Evolutionary conservation across 495 filamentous ascomycete species (phyloP).

Genomic region (Aspergillus nanangensis): DNA sequence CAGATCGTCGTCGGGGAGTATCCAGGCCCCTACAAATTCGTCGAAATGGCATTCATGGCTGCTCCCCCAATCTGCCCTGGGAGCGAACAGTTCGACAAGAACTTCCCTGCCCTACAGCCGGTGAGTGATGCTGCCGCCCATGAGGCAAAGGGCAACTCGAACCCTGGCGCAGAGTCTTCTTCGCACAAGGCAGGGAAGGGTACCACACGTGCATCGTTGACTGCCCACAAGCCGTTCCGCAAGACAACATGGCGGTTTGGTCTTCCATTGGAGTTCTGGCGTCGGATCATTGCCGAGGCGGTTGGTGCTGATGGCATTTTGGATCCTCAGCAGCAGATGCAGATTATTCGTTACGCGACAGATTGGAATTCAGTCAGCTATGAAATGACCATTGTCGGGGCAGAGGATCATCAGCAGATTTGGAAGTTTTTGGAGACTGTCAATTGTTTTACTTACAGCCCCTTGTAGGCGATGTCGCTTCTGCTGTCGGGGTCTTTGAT

Average conservation of each 20-base stretch:
- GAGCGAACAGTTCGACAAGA: slow-evolving; percentile 8
- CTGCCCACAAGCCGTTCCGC: background rate
- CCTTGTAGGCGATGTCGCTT: slow-evolving; percentile 1
- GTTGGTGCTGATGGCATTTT: slow-evolving; percentile 28
- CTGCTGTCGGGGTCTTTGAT: background rate
- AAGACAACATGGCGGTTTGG: slow-evolving; percentile 17
- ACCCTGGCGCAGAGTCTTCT: no score
- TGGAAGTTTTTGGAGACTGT: slow-evolving; percentile 30
- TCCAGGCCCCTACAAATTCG: slow-evolving; percentile 1
- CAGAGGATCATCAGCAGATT: slow-evolving; percentile 25
- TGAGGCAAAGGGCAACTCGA: background rate
- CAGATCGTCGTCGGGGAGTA: background rate
- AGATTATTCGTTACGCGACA: slow-evolving; percentile 22
- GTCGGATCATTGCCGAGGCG: slow-evolving; percentile 27
- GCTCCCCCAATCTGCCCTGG: slow-evolving; percentile 14
- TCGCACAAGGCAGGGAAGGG: no score
- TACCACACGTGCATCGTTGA: background rate
- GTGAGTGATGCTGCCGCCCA: background rate
- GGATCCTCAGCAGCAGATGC: slow-evolving; percentile 26
- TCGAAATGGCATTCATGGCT: background rate
- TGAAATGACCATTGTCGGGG: slow-evolving; percentile 22
- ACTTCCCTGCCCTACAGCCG: slow-evolving; percentile 13
- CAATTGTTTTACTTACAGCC: slow-evolving; percentile 25
- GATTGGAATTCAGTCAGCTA: slow-evolving; percentile 21
- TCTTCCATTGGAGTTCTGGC: slow-evolving; percentile 28